phyloP scores from a whole-genome alignment of 176 grass and related monocot species.

The Aegilops sharonensis region DNA sequence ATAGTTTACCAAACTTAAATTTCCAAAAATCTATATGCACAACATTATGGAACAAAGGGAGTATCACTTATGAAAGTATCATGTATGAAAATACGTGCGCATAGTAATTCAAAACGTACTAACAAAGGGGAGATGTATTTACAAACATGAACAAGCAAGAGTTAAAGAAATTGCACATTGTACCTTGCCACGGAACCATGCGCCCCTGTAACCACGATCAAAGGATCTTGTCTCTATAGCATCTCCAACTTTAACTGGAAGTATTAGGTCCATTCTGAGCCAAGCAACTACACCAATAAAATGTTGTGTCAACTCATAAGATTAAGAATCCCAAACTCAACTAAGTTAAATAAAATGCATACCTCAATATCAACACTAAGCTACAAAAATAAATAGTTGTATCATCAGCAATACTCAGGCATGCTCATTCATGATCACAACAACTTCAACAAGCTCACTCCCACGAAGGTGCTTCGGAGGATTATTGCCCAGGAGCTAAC shows the following conservation, averaged over 20 bases:
- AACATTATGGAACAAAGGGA: no score
- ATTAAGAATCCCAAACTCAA: not conserved
- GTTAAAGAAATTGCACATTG: not conserved
- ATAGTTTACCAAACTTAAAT: no score
- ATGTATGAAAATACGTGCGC: not conserved
- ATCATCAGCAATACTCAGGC: not conserved
- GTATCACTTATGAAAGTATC: not conserved
- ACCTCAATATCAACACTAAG: not conserved
- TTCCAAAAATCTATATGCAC: no score
- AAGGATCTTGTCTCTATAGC: slow-evolving; percentile 42
- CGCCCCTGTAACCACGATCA: slow-evolving; percentile 42
- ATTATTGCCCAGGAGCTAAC: no score
- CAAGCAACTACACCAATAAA: slow-evolving; percentile 18
- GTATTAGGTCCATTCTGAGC: slow-evolving; percentile 26
- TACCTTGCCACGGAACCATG: slow-evolving; percentile 74
- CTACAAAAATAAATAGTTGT: not conserved
- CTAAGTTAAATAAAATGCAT: not conserved
- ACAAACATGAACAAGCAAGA: not conserved
- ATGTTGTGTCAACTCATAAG: not conserved
- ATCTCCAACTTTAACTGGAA: slow-evolving; percentile 53
- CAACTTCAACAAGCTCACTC: no score
- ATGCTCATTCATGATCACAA: no score
- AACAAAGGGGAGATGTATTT: not conserved
- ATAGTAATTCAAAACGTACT: not conserved
- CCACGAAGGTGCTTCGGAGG: no score